Evolutionary conservation across 1,139 yeast genomes (phyloP).

Genomic region (Williopsis jadinii): DNA sequence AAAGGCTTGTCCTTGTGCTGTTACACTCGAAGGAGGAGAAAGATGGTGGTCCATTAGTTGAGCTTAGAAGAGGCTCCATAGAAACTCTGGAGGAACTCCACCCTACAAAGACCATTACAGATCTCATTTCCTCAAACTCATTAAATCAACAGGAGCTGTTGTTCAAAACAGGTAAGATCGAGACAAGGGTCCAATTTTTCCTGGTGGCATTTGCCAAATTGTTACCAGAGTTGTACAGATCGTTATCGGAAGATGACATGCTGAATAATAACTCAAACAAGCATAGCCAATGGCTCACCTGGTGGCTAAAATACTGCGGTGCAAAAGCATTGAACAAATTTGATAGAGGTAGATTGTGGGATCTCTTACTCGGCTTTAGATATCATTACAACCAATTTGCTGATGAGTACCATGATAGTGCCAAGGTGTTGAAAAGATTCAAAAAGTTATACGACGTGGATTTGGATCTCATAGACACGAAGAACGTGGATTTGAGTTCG

Average conservation of each 20-base stretch:
- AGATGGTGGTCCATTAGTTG: constrained; percentile 14
- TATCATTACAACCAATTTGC: constrained; percentile 25
- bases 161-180: constrained; percentile 42
- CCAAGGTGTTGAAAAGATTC: constrained; percentile 26
- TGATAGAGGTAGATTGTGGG: constrained; percentile 90
- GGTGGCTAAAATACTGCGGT: constrained; percentile 97
- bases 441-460: constrained; percentile 26
- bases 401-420: constrained; percentile 15
- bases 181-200: constrained; percentile 68
- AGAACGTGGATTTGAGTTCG: constrained; percentile 7
- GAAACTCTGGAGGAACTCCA: constrained; percentile 6
- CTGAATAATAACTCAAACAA: constrained; percentile 60
- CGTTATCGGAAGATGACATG: constrained; percentile 76
- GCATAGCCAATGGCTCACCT: constrained; percentile 85
- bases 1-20: constrained; percentile 66
- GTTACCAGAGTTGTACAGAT: constrained; percentile 72
- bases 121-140: constrained; percentile 12
- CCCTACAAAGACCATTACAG: constrained; percentile 6
- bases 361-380: constrained; percentile 76
- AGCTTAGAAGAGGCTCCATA: constrained; percentile 6
- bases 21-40: constrained; percentile 58
- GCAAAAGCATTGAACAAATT: constrained; percentile 75
- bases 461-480: not conserved
- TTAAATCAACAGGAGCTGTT: constrained; percentile 17
- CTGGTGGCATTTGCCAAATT: constrained; percentile 55